Evolutionary conservation across 768 basidiomycete genomes (phyloP).

Genomic region (Baorangia bicolor): DNA sequence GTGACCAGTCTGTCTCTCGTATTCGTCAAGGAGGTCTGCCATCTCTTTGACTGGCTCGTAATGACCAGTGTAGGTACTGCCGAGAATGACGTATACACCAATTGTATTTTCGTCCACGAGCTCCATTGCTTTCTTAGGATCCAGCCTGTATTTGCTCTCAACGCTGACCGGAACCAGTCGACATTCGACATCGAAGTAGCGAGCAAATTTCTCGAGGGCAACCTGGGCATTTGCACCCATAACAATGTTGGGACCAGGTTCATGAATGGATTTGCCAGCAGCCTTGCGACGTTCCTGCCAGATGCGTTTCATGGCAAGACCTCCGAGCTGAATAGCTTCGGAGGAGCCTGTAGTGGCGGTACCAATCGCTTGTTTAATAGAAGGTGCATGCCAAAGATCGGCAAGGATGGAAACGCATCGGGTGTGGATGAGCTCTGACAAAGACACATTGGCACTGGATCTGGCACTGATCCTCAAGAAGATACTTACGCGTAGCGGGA

Average conservation of each 20-base stretch:
- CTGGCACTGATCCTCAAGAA: too few relatives aligned
- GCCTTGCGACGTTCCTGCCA: constrained; percentile 71
- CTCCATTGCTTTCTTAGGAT: constrained; percentile 62
- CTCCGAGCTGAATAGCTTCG: constrained; percentile 73
- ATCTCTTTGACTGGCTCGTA: constrained; percentile 86
- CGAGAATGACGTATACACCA: constrained; percentile 62
- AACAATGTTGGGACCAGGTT: constrained; percentile 64
- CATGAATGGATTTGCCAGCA: constrained; percentile 61
- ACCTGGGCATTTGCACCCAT: constrained; percentile 73
- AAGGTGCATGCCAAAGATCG: constrained; percentile 66
- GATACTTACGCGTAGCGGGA: constrained; percentile 48
- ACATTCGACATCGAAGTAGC: constrained; percentile 65
- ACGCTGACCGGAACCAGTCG: constrained; percentile 61
- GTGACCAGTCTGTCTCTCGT: constrained; percentile 46
- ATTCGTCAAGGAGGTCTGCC: constrained; percentile 65
- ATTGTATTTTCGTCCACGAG: constrained; percentile 72
- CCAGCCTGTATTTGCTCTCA: constrained; percentile 78
- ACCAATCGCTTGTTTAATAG: constrained; percentile 53
- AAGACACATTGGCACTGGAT: not conserved
- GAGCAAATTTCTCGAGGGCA: constrained; percentile 68
- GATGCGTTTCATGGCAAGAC: constrained; percentile 66
- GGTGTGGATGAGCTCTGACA: constrained; percentile 42
- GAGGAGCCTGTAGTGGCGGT: constrained; percentile 71
- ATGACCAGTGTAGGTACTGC: constrained; percentile 56
- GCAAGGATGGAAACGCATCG: constrained; percentile 57